Evolutionary conservation across 768 basidiomycete species (phyloP).

Genomic region (Naganishia friedmannii): DNA sequence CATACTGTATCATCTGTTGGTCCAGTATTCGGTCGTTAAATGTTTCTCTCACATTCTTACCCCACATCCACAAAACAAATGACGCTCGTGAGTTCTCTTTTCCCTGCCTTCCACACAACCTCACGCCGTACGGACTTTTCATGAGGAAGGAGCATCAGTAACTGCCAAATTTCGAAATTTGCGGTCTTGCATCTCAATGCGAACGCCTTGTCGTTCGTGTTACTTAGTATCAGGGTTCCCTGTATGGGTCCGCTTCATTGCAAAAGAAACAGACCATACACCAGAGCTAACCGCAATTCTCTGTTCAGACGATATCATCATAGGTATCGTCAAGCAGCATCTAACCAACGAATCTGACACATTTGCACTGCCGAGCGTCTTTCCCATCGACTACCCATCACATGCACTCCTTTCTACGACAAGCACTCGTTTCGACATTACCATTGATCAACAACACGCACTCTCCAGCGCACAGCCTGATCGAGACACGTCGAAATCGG

Average conservation of each 20-base stretch:
- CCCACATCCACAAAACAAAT: not conserved
- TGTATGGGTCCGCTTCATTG: too few species aligned
- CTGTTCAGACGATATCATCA: not conserved
- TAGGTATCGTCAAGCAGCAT: not conserved
- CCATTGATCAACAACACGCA: not conserved
- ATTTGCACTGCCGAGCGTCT: not conserved
- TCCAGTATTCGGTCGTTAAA: too few species aligned
- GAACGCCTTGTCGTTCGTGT: not conserved
- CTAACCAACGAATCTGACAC: not conserved
- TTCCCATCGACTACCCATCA: not conserved
- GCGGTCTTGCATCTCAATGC: not conserved
- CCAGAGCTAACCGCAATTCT: not conserved
- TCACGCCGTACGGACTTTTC: not conserved
- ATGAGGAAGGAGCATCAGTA: not conserved
- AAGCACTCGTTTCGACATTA: not conserved
- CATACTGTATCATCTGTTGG: too few species aligned
- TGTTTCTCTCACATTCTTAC: too few species aligned
- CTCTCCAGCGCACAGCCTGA: not conserved
- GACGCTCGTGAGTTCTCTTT: not conserved
- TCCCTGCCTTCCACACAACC: not conserved
- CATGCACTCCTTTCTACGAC: slow-evolving; percentile 10
- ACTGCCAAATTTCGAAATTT: not conserved
- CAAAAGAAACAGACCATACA: too few species aligned
- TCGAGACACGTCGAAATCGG: not conserved
- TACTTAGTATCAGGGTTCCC: not conserved